Base-by-base conservation (phyloP, 75 land plant genomes). In the Cupressus sempervirens region DNA sequence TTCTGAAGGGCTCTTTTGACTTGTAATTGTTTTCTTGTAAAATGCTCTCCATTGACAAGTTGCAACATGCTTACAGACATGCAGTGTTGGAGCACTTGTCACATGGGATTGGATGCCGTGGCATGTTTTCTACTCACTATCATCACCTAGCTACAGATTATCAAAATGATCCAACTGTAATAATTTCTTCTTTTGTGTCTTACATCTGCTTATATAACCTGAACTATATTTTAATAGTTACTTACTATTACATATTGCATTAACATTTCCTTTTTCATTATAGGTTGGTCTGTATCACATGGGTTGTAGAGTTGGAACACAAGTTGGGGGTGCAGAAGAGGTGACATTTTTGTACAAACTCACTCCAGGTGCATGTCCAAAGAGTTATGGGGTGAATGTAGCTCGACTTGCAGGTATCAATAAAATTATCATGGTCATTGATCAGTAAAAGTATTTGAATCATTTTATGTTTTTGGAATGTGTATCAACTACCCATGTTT, bases 351-450 rank as follows among this genome's bases (percentile, higher is more conserved):
- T 97, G 45, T 94, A 97, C 86, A 92, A 90, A 82, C 84, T 97
- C 54, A 86, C 89, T 10, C 86, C 92, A 84, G 99, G 99, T 30
- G 87, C 97, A 40, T 97, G 99, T 73, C 99, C 99, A 26, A 97
- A 94, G 89, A 97, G 99, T 84, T 97, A 97, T 87, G 99, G 99
- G 76, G 99, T 97, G 56, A 97, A 95, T 90, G 99, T 97, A 56
- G 99, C 99, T 67, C 91, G 96, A 29, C 85, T 97, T 86, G 99
- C 99, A 86, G 98, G 99, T 94, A 92, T 53, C 11, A 9, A 32
- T 5, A 72, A 9, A 29, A 14, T 77, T 82, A 52, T 20, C n/a
- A 1, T 62, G 48, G 52, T 77, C 84, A 36, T 36, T 45, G 15
- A 2, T 35, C 16, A 65, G 3, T 81, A 8, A 20, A 72, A 43